These are phyloP conservation scores for Dioszegia crocea DNA, from an alignment of 768 basidiomycete species.

Conservation along the genomic window DNA sequence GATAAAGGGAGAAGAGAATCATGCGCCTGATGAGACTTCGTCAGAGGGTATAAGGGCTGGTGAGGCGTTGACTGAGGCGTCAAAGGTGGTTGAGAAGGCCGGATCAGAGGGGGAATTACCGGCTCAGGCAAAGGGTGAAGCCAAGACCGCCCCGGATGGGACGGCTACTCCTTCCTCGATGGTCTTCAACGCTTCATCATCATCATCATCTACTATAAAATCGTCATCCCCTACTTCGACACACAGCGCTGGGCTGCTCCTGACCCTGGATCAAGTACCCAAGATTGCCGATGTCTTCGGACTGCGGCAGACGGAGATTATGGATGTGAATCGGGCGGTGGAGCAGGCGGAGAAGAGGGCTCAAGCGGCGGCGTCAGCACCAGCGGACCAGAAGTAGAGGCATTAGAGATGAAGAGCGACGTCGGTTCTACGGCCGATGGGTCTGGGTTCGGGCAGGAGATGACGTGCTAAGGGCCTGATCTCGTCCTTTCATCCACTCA, in stretches of 20 bases:
- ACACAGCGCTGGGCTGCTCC: conserved; percentile 12
- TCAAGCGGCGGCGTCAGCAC: conserved; percentile 25
- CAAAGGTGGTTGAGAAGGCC: background rate
- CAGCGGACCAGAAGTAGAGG: background rate
- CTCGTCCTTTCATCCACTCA: no score
- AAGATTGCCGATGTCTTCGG: conserved; percentile 35
- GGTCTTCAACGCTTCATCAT: conserved; percentile 9
- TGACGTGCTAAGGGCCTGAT: no score
- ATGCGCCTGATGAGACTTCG: conserved; percentile 26
- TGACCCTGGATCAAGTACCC: conserved; percentile 28
- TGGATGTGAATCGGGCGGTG: conserved; percentile 49
- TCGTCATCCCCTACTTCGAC: conserved; percentile 1
- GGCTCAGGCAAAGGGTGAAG: conserved; percentile 29
- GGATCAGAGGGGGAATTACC: conserved; percentile 8
- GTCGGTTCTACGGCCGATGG: no score
- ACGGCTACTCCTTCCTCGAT: conserved; percentile 30
- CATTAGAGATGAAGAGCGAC: no score
- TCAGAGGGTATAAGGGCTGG: background rate
- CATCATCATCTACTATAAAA: background rate
- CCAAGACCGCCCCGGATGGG: conserved; percentile 26
- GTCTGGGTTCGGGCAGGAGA: no score
- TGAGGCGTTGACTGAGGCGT: background rate
- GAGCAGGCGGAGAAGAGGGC: conserved; percentile 46
- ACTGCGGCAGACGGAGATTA: conserved; percentile 39
- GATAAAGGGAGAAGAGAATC: conserved; percentile 17